Evolutionary conservation across 2,329 filamentous ascomycete species (phyloP), one percentile per base, ranked within the genome.

Genomic region (Xylogone sp.): DNA sequence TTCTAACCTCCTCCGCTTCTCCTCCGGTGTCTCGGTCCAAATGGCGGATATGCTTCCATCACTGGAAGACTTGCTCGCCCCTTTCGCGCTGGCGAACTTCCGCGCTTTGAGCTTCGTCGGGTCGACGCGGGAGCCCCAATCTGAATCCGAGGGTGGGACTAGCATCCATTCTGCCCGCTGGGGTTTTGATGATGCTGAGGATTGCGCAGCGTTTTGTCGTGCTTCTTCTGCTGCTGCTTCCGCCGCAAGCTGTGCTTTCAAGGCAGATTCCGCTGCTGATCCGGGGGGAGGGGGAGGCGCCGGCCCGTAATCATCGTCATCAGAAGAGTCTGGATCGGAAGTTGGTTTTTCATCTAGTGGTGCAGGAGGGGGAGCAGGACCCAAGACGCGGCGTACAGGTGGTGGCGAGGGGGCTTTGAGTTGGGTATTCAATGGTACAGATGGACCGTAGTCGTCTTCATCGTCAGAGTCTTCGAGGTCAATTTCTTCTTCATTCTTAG

Each of bases 11-110:
- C 87, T 85, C 52, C 88, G 82, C 68, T 95, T 96, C 70, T 97
- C 82, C 66, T 93, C 88, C 0, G 90, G 88, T 8, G 90, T 96
- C 69, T 97, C 93, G 1, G 90, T 92, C 93, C 93, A 97, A 43
- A 93, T 83, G 0, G 62, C 59, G 45, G 57, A 61, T 7, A 68
- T 58, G 2, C 63, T 64, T 2, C 52, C 53, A 43, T 60, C 61
- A 42, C 64, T 60, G 1, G 53, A 65, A 5, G 69, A 73, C 55
- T 74, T 75, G 34, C 13, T 39, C 2, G 81, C 75, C 2, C 78
- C 75, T 62, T 82, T 84, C 4, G 83, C 82, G 0, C 87, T 87
- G 48, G 90, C 84, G 74, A 97, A 97, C 59, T 89, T 91, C 54
- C 90, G 86, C 56, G 83, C 86, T 61, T 86, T 84, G 53, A 93